Base-by-base conservation (phyloP, 352 stramenopile species). In the Phytophthora cactorum region DNA sequence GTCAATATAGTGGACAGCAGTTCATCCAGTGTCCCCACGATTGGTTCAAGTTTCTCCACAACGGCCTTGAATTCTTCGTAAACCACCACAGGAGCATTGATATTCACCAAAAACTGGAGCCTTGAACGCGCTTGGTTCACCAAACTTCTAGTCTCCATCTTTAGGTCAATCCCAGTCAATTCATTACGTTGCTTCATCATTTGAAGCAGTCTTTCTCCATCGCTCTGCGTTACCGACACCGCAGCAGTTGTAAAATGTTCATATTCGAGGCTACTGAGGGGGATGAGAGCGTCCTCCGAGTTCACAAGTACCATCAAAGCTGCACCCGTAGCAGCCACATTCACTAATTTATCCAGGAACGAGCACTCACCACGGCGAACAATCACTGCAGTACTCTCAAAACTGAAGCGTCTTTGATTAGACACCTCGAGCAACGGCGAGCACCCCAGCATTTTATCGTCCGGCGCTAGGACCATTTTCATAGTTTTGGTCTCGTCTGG, bases 271-370 rank as follows among this genome's bases (percentile, higher is more conserved):
- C 59, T 68, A 14, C 72, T 70, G 8, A 84, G 66, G 0, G 39
- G 45, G 17, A 87, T 31, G 5, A 75, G 50, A 27, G 15, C 25
- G 5, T 83, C 63, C 31, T 82, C 66, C 2, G 63, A 66, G 50
- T 87, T 87, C 15, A 87, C 69, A 3, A 87, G 50, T 43, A 84
- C 25, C 73, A 87, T 82, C 32, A 39, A 63, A 15, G n/a, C 3
- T 5, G 56, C 63, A 27, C 60, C 57, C 10, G 54, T 27, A 52
- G 31, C 43, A 41, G 39, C 61, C 27, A 84, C 74, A 60, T 72
- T 28, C 6, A 0, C 22, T 31, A 81, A 17, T 54, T 87, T 87
- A 4, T 75, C 43, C 25, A 75, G 64, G 27, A 87, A 87, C 2
- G 76, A 71, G 28, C 79, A 87, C 1, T 59, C 46, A 5, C 78